A percentile compares a stretch with the other conserved stretches of the same genome.
phyloP scores from a whole-genome alignment of 1,284 basidiomycete species.

The Ganoderma multipileum region DNA sequence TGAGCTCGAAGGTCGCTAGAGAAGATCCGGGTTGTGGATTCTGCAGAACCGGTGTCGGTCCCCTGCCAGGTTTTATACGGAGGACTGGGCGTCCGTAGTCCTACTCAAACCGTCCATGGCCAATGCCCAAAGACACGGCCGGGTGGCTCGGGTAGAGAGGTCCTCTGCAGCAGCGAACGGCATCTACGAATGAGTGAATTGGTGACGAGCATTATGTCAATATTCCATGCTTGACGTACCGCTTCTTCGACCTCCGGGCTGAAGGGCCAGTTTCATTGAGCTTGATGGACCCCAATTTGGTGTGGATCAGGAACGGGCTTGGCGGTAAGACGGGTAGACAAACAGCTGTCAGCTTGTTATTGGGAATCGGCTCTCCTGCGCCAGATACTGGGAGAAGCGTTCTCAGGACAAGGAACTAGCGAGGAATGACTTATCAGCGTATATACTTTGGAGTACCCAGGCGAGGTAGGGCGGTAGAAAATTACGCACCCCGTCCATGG shows the following conservation, averaged over 20 bases:
- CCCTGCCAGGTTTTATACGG: not conserved
- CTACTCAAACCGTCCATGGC: not conserved
- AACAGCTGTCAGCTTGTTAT: not conserved
- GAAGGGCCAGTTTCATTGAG: not conserved
- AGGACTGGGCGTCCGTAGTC: not conserved
- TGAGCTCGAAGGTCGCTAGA: not conserved
- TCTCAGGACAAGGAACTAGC: not conserved
- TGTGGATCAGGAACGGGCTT: not conserved
- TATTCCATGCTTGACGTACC: not conserved
- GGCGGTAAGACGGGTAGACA: not conserved
- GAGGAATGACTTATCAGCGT: not conserved
- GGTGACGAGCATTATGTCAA: not conserved
- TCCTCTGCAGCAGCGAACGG: not conserved
- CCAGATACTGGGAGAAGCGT: not conserved
- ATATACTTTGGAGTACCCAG: too few relatives aligned
- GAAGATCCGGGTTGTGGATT: constrained; percentile 1
- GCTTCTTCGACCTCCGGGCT: not conserved
- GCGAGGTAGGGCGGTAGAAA: too few relatives aligned
- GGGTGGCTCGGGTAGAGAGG: not conserved
- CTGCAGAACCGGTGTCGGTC: not conserved
- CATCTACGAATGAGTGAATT: not conserved
- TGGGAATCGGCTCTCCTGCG: not conserved
- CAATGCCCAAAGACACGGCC: not conserved
- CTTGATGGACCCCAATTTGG: not conserved
- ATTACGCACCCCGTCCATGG: too few relatives aligned